Evolutionary conservation across 2,329 filamentous ascomycete species (phyloP).

Genomic region (Aureobasidium sp.): DNA sequence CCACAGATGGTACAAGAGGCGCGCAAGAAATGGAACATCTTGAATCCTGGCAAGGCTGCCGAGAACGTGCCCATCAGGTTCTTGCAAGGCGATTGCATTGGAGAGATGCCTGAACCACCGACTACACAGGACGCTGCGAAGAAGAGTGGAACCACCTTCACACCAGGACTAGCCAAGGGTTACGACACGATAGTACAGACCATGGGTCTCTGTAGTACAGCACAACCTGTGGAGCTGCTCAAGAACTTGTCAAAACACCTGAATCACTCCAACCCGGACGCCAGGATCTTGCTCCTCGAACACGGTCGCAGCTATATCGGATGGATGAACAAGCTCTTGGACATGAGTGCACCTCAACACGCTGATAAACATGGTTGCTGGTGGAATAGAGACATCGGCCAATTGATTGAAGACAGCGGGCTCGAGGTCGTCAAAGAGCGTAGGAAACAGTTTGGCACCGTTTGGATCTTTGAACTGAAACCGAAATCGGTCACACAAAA

Average conservation of each 20-base stretch:
- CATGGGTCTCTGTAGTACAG: conserved; percentile 46
- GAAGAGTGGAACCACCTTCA: conserved; percentile 1
- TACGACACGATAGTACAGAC: conserved; percentile 47
- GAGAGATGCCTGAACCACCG: conserved; percentile 37
- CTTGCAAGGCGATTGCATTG: conserved; percentile 38
- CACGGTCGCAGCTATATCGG: conserved; percentile 43
- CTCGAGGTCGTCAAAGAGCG: conserved; percentile 41
- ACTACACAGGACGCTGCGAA: conserved; percentile 1
- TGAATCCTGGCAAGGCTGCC: conserved; percentile 24
- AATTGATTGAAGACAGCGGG: conserved; percentile 41
- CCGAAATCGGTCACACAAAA: conserved; percentile 21
- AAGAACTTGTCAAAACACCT: conserved; percentile 36
- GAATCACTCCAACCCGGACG: conserved; percentile 36
- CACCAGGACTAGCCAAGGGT: conserved; percentile 26
- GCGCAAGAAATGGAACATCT: conserved; percentile 41
- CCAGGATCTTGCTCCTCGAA: conserved; percentile 43
- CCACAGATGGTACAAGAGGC: conserved; percentile 43
- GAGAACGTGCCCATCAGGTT: conserved; percentile 28
- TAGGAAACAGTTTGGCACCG: conserved; percentile 44
- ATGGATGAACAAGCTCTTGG: conserved; percentile 43
- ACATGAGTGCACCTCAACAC: conserved; percentile 40
- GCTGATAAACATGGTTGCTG: conserved; percentile 46
- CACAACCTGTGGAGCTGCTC: conserved; percentile 38
- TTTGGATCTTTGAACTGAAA: conserved; percentile 44
- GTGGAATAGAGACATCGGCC: conserved; percentile 47